Conservation (phyloP, 2,329 filamentous ascomycete genomes). For the Phialophora macrospora region DNA sequence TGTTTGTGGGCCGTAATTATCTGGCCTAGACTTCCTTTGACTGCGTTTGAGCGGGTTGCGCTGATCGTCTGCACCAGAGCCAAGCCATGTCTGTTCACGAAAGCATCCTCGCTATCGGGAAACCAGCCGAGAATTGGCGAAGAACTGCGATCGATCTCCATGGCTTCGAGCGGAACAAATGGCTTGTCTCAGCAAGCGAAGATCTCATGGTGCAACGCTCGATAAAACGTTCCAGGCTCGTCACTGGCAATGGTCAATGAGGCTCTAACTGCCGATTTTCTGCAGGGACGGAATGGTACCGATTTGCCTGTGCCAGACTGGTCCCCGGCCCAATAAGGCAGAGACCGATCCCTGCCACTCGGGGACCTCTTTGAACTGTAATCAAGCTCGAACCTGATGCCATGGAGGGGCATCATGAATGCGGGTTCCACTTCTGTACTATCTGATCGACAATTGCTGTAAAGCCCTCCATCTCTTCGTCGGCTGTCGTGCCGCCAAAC, state of each 20-base stretch:
- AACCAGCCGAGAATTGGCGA: slow-evolving; percentile 16
- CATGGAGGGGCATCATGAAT: slow-evolving; percentile 5
- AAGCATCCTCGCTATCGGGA: slow-evolving; percentile 1
- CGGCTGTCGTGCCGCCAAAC: slow-evolving; percentile 77
- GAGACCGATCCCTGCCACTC: slow-evolving; percentile 18
- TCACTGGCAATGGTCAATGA: slow-evolving; percentile 13
- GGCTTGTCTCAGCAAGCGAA: slow-evolving; percentile 11
- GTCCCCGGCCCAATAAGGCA: slow-evolving; percentile 20
- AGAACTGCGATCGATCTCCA: slow-evolving; percentile 16
- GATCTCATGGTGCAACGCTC: slow-evolving; percentile 11
- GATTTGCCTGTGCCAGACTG: slow-evolving; percentile 21
- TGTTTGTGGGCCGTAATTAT: not conserved
- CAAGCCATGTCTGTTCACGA: not conserved
- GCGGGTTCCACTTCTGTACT: slow-evolving; percentile 46
- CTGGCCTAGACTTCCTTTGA: not conserved
- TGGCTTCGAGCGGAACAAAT: not conserved
- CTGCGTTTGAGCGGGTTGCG: not conserved
- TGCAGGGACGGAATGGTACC: slow-evolving; percentile 19
- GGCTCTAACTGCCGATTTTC: slow-evolving; percentile 19
- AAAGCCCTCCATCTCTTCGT: slow-evolving; percentile 94
- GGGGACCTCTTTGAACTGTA: slow-evolving; percentile 19
- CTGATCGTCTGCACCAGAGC: not conserved
- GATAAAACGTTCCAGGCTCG: slow-evolving; percentile 13
- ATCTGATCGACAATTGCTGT: slow-evolving; percentile 74
- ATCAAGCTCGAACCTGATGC: no score